Base-by-base conservation (phyloP, 768 basidiomycete species). In the Pulveroboletus sp. region DNA sequence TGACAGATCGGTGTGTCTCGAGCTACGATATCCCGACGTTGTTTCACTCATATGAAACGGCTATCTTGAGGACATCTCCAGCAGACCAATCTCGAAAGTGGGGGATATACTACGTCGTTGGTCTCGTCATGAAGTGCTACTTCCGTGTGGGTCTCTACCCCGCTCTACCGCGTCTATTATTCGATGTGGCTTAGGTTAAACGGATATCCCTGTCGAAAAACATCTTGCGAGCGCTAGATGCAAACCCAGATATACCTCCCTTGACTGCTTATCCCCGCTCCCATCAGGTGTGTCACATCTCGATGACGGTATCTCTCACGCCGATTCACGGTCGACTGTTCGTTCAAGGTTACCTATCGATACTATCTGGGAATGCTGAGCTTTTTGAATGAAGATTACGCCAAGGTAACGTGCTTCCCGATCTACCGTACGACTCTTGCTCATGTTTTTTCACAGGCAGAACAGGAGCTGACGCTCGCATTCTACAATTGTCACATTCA, bases 321-420 rank as follows among this genome's bases (percentile, higher is more conserved):
- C 55, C 49, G 38, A 52, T 50, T 47, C 47, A 57, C 21, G 38
- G 30, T 43, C 33, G 21, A 60, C 64, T 41, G 62, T 38, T 42
- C 50, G 51, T 56, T 52, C 52, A 71, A 93, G 88, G 92, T 96
- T 44, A 94, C 94, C 21, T 96, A 89, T 70, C 77, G 84, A 53
- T 99, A 95, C 74, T 97, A 97, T 64, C 70, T 96, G 42, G 96
- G 95, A 55, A 90, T 97, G 83, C 76, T 98, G 53, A 86, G 83
- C 62, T 97, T 98, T 71, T 69, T 97, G 53, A 90, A 90, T 60
- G 96, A 97, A 65, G 88, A 95, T 43, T 94, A 91, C 62, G 75
- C 73, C 35, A 92, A 92, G 73, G 91, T 86, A 42, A 30, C 66
- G 55, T 33, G 41, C 11, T n/a, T 46, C 11, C 39, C 46, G 12